Base-by-base conservation (phyloP, 1,284 basidiomycete genomes). In the Apiotrichum domesticum region DNA sequence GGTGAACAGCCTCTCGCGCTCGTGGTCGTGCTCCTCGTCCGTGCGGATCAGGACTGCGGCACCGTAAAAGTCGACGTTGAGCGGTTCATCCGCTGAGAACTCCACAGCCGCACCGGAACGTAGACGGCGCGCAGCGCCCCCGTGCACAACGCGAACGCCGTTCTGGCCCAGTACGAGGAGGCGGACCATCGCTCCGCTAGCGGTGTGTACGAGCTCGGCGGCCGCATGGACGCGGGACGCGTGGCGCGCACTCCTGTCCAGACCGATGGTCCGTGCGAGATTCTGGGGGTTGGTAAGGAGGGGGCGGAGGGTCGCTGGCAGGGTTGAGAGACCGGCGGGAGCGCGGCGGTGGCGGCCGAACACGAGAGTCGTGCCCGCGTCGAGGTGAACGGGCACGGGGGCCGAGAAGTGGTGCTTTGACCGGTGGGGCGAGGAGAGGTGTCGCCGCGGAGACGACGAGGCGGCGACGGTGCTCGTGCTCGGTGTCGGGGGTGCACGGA, bases 101-200 rank as follows among this genome's bases (percentile, higher is more conserved):
- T 45, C 42, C 6, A 55, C 52, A 0, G 58, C 46, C 10, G 53
- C 35, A 14, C 65, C 65, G 1, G 41, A 6, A 5, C 34, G 35
- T 13, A 64, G 49, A 3, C 64, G 56, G 6, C 44, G 52, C 11
- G 50, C 21, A 37, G 42, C 35, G 13, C 42, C n/a, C 5, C 35
- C 15, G 8, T 49, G 35, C 9, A 56, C 50, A 29, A 76, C 62
- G 14, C 67, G 63, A 34, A 72, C 57, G n/a, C 74, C 74, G 59
- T 76, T 76, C 62, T 75, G 74, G n/a, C 74, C 73, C 1, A 74
- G 50, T 2, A 73, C 73, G n/a, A 71, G 29, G 11, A 76, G 52
- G 6, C 73, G 64, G 2, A 71, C 41, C 0, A 55, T 21, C 8
- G 61, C 54, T 3, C 44, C 10, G n/a, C 41, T 29, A 3, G 21